A percentile compares a stretch with the other conserved stretches of the same genome.
These are phyloP conservation scores for Boletus rex-veris DNA, from an alignment of 768 basidiomycete genomes.

Conservation along the genomic window DNA sequence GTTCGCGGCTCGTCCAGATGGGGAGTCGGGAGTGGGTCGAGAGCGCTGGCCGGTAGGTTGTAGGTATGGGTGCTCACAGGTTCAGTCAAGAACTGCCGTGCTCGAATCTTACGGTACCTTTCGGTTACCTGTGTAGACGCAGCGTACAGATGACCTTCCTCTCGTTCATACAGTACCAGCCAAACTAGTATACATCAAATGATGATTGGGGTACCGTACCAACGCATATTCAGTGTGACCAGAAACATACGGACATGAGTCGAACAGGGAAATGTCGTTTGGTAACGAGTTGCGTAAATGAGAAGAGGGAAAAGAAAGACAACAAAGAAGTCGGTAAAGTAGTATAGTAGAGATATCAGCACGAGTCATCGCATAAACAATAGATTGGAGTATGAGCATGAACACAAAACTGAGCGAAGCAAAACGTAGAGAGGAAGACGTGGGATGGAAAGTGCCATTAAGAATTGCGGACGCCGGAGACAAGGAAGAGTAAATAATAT, in stretches of 20 bases:
- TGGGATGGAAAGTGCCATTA: slow-evolving; percentile 29
- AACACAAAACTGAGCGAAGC: slow-evolving; percentile 13
- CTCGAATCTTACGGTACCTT: too few relatives aligned
- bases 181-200: slow-evolving; percentile 26
- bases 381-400: slow-evolving; percentile 27
- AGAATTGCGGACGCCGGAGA: slow-evolving; percentile 23
- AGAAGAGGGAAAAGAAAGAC: neutral
- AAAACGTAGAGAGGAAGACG: slow-evolving; percentile 13
- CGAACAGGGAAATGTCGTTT: slow-evolving; percentile 1
- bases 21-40: slow-evolving; percentile 85
- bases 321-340: slow-evolving; percentile 26
- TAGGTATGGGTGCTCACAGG: neutral
- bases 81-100: neutral
- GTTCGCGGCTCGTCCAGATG: slow-evolving; percentile 84
- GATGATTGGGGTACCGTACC: slow-evolving; percentile 13
- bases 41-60: slow-evolving; percentile 30
- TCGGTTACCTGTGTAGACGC: too few relatives aligned
- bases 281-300: neutral
- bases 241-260: slow-evolving; percentile 12
- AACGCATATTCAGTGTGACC: slow-evolving; percentile 16
- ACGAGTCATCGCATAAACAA: slow-evolving; percentile 26
- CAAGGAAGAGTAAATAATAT: slow-evolving; percentile 27
- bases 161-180: neutral
- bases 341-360: slow-evolving; percentile 34
- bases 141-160: neutral